Conservation (phyloP, 306 rosid genomes). For the Phaseolus lunatus region DNA sequence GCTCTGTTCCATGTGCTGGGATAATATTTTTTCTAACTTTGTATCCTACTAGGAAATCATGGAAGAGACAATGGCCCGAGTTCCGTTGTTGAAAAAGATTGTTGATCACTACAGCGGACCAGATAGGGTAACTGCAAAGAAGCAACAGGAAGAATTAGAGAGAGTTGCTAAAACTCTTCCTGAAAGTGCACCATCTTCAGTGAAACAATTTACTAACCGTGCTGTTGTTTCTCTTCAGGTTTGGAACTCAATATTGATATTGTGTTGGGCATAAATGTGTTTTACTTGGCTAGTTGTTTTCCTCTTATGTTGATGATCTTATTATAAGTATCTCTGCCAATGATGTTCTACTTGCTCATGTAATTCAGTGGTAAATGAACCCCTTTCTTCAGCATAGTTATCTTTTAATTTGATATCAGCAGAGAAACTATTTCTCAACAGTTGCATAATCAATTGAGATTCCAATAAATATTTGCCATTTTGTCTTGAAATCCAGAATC, state of each 20-base stretch:
- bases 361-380: conserved; percentile 17
- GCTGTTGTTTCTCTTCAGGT: conserved; percentile 93
- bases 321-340: conserved; percentile 6
- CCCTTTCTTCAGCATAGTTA: background rate
- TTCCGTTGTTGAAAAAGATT: conserved; percentile 82
- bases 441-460: conserved; percentile 37
- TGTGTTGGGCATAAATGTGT: conserved; percentile 31
- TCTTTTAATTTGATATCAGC: conserved; percentile 8
- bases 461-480: conserved; percentile 4
- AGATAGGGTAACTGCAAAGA: conserved; percentile 87
- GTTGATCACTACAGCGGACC: conserved; percentile 91
- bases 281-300: conserved; percentile 17
- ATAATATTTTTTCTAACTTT: conserved; percentile 39
- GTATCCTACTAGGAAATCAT: conserved; percentile 67
- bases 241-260: conserved; percentile 42
- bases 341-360: conserved; percentile 26
- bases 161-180: conserved; percentile 90
- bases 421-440: conserved; percentile 19
- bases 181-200: conserved; percentile 70
- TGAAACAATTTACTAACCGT: conserved; percentile 77
- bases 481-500: conserved; percentile 20
- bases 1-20: conserved; percentile 7
- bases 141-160: conserved; percentile 79
- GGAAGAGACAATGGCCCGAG: conserved; percentile 79
- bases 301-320: conserved; percentile 28